Evolutionary conservation across 208 protist genomes (phyloP), one percentile per base, ranked within the genome.

Genomic region (Leishmania tarentolae): DNA sequence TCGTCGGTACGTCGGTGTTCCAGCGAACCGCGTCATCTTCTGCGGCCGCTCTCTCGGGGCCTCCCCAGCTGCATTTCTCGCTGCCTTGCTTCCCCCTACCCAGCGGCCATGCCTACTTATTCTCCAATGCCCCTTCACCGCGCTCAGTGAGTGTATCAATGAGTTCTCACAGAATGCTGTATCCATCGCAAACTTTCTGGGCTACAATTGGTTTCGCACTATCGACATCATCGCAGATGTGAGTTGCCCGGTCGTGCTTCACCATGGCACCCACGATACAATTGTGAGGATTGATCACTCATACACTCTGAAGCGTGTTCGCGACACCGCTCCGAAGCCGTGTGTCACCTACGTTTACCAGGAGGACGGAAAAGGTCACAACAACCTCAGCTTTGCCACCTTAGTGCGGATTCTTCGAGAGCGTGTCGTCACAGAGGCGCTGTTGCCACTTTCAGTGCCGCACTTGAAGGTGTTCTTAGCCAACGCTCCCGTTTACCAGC

Each of bases 161-260:
- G 86, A 92, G 70, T 88, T 94, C 65, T 90, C 89, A 19, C 79
- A 90, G 40, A 91, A 91, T 69, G 86, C 84, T 42, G 88, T 89
- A 3, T 88, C 87, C 40, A 93, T 97, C 74, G 87, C 89, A 3
- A 89, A 91, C 75, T 92, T 91, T 79, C 85, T 94, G 15, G 92
- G 93, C 35, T 93, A 93, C 85, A 91, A 97, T 72, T 91, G 91
- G 87, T 97, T 97, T 78, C 85, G 89, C 53, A 97, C 92, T 6
- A 87, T 93, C 53, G 93, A 97, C 78, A 84, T 92, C 47, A 95
- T 97, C 79, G 86, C 84, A n/a, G 78, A 90, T 28, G 89, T 98
- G 37, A 79, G 86, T 40, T 92, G 89, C 37, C 95, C 93, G 4
- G 88, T 98, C 1, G 90, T 96, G 47, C 89, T 98, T 52, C 91